A percentile compares a stretch with the other conserved stretches of the same genome.
Conservation (phyloP, 2,329 filamentous ascomycete species). For the Ceratocystis papillata region DNA sequence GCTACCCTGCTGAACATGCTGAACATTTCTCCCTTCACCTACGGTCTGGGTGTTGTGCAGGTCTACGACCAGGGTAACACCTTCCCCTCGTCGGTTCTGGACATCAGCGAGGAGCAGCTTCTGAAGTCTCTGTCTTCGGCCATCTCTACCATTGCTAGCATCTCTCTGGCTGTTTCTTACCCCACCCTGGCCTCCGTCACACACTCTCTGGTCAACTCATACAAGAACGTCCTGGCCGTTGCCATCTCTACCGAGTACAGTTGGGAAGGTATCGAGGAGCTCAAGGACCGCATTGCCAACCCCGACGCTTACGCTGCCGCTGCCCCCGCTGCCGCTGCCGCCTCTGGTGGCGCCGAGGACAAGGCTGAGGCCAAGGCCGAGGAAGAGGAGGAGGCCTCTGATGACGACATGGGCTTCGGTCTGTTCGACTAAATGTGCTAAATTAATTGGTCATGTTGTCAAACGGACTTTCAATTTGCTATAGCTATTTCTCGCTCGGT, state of each 20-base stretch:
- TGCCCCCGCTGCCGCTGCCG: constrained; percentile 57
- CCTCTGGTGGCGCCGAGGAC: constrained; percentile 40
- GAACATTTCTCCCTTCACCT: constrained; percentile 99
- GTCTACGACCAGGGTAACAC: constrained; percentile 97
- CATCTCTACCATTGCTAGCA: constrained; percentile 73
- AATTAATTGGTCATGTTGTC: constrained; percentile 48
- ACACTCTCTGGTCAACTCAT: constrained; percentile 91
- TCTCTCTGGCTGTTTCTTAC: constrained; percentile 90
- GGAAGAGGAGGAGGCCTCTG: constrained; percentile 55
- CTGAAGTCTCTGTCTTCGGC: constrained; percentile 70
- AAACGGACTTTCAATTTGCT: constrained; percentile 61
- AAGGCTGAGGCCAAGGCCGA: constrained; percentile 54
- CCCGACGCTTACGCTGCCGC: constrained; percentile 87
- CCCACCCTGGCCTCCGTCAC: constrained; percentile 92
- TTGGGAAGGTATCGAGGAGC: constrained; percentile 91
- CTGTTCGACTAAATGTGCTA: constrained; percentile 53
- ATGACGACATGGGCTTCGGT: constrained; percentile 43
- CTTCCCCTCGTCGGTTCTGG: constrained; percentile 75
- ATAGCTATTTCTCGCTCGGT: constrained; percentile 25
- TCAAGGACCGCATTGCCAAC: constrained; percentile 99
- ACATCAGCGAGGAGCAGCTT: constrained; percentile 91
- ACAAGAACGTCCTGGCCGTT: constrained; percentile 92
- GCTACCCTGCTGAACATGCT: constrained; percentile 98
- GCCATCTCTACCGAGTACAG: constrained; percentile 82
- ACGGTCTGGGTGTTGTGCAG: constrained; percentile 92